phyloP scores from a whole-genome alignment of 2,329 filamentous ascomycete species.

The Pestalotiopsis sp. region DNA sequence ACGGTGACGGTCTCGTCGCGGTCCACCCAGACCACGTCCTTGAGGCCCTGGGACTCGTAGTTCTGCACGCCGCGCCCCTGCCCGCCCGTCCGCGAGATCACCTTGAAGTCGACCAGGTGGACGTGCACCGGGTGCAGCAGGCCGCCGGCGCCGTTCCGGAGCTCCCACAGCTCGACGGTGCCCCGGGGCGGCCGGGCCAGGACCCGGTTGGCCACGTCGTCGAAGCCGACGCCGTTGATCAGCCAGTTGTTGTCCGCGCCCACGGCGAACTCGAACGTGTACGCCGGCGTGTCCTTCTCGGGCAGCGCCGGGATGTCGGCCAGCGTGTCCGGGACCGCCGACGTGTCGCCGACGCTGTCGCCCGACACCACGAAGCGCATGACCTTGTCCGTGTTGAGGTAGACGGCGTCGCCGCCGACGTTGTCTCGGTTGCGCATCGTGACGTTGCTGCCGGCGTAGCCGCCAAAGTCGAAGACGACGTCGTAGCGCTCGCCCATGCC shows the following conservation, averaged over 20 bases:
- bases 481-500: constrained; percentile 61
- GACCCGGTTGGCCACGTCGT: constrained; percentile 48
- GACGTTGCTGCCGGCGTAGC: constrained; percentile 49
- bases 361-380: constrained; percentile 51
- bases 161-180: constrained; percentile 49
- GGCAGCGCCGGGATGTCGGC: constrained; percentile 40
- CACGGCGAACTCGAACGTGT: constrained; percentile 48
- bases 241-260: constrained; percentile 45
- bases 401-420: constrained; percentile 49
- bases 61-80: constrained; percentile 41
- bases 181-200: constrained; percentile 49
- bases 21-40: constrained; percentile 60
- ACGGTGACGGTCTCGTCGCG: constrained; percentile 51
- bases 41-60: constrained; percentile 54
- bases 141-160: constrained; percentile 50
- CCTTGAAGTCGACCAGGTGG: constrained; percentile 60
- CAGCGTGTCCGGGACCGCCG: constrained; percentile 34
- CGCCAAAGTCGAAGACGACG: constrained; percentile 56
- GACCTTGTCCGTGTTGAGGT: constrained; percentile 50
- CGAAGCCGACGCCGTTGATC: constrained; percentile 52
- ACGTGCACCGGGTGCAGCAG: constrained; percentile 59
- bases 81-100: constrained; percentile 49
- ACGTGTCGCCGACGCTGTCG: constrained; percentile 34
- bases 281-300: constrained; percentile 31
- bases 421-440: constrained; percentile 34